phyloP scores from a whole-genome alignment of 257 asterid genomes.

The Leptodermis oblonga region DNA sequence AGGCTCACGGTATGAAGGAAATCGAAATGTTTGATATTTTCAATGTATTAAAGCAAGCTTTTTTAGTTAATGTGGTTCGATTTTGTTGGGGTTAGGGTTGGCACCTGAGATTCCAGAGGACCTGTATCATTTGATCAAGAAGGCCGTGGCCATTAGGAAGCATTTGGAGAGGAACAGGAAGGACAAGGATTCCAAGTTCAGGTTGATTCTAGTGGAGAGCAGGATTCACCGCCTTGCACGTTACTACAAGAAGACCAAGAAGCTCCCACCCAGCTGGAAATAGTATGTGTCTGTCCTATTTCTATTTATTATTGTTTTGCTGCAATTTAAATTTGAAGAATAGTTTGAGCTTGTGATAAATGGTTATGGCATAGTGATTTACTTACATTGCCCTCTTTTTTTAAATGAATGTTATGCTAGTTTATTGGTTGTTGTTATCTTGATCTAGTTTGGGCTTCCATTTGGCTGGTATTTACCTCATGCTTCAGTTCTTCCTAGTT shows the following conservation, averaged over 20 bases:
- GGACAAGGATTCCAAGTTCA: slow-evolving; percentile 83
- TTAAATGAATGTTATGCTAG: background rate
- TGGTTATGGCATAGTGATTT: background rate
- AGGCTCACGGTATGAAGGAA: slow-evolving; percentile 62
- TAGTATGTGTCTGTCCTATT: slow-evolving; percentile 50
- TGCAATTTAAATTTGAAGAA: background rate
- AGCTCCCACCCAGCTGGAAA: slow-evolving; percentile 91
- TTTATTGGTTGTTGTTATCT: background rate
- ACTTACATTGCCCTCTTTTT: background rate
- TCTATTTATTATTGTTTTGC: background rate
- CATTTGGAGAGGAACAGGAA: slow-evolving; percentile 90
- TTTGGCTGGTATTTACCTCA: no score
- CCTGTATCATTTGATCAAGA: slow-evolving; percentile 75
- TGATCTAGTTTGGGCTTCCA: background rate
- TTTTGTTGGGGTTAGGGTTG: slow-evolving; percentile 39
- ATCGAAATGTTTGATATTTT: background rate
- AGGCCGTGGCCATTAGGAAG: slow-evolving; percentile 83
- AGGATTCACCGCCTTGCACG: slow-evolving; percentile 93
- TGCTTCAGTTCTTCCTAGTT: background rate
- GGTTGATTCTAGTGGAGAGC: slow-evolving; percentile 87
- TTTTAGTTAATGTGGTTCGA: background rate
- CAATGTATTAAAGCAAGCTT: no score
- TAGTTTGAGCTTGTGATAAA: no score
- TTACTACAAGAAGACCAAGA: slow-evolving; percentile 90
- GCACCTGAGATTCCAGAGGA: slow-evolving; percentile 92